Evolutionary conservation across 1,139 yeast species (phyloP), one percentile per base, ranked within the genome.

Genomic region (Kluyveromyces sp.): DNA sequence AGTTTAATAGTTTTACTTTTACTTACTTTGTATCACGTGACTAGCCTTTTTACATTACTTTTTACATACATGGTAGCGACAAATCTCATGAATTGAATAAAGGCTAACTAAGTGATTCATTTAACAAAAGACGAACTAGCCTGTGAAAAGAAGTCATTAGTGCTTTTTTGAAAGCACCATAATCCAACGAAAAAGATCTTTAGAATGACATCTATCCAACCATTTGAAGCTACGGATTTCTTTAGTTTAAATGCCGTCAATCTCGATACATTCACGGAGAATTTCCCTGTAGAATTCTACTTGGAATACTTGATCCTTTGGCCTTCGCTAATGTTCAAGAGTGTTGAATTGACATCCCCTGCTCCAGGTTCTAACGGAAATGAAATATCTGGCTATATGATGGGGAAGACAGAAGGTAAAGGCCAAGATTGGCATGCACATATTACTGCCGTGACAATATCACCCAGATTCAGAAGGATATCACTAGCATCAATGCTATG

Each of bases 401-500:
- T 94, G 79, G 98, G 95, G n/a, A 94, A 94, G 65, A 83, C 95
- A 3, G 98, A 94, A 65, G 98, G 98, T 1, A 69, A 71, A 26
- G 78, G 75, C 21, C 78, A 75, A 46, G 95, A 89, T 54, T 92
- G 97, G 96, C 99, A 94, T 61, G 80, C 96, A 0, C 99, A 94
- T 65, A 89, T 94, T 48, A 89, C 97, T 0, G 98, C 98, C 0
- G 96, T 94, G 2, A 89, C 98, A 0, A 84, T 94, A 0, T 84
- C 84, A 51, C 82, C 86, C 28, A 81, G 80, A 46, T 90, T 84
- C 60, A 71, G 99, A 49, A 71, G 98, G 50, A 73, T 92, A 25
- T 95, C 96, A 2, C 70, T 90, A 42, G 98, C 97, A 0, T 79
- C 85, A 2, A 60, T 65, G 48, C 72, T 90, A 47, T 90, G 96